phyloP scores from a whole-genome alignment of 1,284 basidiomycete species.

The Ceratobasidium sp. region DNA sequence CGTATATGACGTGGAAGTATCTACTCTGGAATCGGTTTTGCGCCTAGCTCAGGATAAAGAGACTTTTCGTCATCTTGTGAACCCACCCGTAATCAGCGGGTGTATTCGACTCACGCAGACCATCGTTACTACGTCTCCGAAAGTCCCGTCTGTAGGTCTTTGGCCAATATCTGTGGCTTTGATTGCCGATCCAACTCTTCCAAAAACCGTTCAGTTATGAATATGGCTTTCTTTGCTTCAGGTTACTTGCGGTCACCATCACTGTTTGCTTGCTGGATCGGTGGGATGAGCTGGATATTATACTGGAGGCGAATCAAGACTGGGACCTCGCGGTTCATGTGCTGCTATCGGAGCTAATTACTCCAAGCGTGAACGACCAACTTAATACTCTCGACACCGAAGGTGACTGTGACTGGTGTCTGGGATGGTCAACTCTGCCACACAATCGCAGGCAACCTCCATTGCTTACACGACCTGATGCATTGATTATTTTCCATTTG shows the following conservation, averaged over 20 bases:
- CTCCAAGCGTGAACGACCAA: conserved; percentile 7
- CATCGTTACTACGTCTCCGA: neutral
- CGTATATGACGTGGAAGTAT: neutral
- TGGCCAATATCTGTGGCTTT: neutral
- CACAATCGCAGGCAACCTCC: neutral
- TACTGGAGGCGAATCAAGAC: too few species aligned
- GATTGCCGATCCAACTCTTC: neutral
- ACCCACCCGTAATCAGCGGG: neutral
- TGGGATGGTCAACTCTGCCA: conserved; percentile 47
- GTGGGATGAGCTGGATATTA: neutral
- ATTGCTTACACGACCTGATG: neutral
- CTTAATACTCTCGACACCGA: neutral
- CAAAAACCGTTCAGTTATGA: conserved; percentile 1
- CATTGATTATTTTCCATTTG: neutral
- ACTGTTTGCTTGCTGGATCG: neutral
- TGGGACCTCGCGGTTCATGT: too few species aligned
- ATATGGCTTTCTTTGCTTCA: conserved; percentile 10
- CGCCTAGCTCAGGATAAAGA: neutral
- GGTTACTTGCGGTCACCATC: neutral
- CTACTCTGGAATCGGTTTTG: neutral
- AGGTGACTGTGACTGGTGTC: conserved; percentile 46
- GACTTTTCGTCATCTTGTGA: neutral
- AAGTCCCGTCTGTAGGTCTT: too few species aligned
- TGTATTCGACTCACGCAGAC: neutral
- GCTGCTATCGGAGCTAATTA: too few species aligned